Evolutionary conservation across 2,329 filamentous ascomycete genomes (phyloP), one percentile per base, ranked within the genome.

Genomic region (Colletotrichum tanaceti): DNA sequence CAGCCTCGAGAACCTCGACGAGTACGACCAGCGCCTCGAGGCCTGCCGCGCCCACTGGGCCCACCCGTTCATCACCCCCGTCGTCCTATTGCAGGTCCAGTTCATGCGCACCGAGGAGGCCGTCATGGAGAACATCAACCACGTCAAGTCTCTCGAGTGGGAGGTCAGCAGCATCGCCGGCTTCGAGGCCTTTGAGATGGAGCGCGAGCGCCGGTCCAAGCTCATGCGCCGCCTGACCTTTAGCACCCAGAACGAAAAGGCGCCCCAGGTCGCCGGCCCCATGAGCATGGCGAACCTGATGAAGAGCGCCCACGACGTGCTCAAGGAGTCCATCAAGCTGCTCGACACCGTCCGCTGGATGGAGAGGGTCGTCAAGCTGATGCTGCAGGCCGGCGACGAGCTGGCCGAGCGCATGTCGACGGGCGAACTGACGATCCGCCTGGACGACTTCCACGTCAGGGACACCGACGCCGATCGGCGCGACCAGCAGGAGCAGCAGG

Each of bases 271-370:
- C 2, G 52, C 57, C 2, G 78, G 80, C 0, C 79, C 79, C 3
- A 81, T 81, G 72, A 81, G 81, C 54, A 83, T 82, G 67, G 83
- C 82, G 3, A 79, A 81, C 57, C 76, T 84, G 20, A 84, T 84
- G 82, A 83, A 83, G 72, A 78, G 81, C 57, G 82, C 82, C 0
- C 82, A 84, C 43, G 81, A 83, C 47, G 81, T 82, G 1, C 73
- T 84, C 28, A 83, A 83, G 63, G 79, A 79, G 14, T 80, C 80
- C 1, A 83, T 84, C 58, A 80, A 83, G 63, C 73, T 84, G 10
- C 76, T 84, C 1, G 81, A 84, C 55, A 84, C 82, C 1, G 76
- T 84, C 39, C 74, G 80, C 24, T 84, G 82, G 82, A 83, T 83
- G 79, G 82, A 84, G 70, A 77, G 82, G 9, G 81, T 80, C 1